These are phyloP conservation scores for Jimgerdemannia flammicorona DNA, from an alignment of 192 early-diverging fungal species.

Conservation along the genomic window DNA sequence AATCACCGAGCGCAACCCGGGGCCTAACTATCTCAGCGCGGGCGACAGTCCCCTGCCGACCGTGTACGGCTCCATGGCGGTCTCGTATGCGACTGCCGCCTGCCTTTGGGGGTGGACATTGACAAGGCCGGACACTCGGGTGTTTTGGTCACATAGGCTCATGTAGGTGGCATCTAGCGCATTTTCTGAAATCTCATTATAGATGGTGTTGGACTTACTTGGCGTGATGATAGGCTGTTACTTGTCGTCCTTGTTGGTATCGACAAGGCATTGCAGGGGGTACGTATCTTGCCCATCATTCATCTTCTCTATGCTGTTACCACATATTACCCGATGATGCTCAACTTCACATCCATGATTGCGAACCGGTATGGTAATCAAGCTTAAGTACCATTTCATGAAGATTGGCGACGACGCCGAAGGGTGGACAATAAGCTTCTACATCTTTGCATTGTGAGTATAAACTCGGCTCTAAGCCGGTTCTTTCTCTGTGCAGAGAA, in stretches of 20 bases:
- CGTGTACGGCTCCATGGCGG: constrained; percentile 33
- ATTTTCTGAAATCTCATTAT: background rate
- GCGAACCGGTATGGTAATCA: background rate
- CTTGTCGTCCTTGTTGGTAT: constrained; percentile 41
- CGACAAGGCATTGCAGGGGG: constrained; percentile 48
- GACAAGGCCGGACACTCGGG: constrained; percentile 31
- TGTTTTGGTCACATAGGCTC: constrained; percentile 47
- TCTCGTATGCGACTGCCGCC: constrained; percentile 33
- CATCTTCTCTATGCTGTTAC: background rate
- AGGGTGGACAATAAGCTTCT: constrained; percentile 51
- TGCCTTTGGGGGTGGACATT: constrained; percentile 30
- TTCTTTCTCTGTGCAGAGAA: background rate
- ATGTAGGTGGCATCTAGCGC: constrained; percentile 26
- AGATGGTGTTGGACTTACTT: background rate
- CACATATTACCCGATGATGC: background rate
- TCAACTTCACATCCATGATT: background rate
- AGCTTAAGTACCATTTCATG: constrained; percentile 49
- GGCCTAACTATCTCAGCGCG: constrained; percentile 43
- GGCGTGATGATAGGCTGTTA: constrained; percentile 25
- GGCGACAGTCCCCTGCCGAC: constrained; percentile 48
- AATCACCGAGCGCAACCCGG: constrained; percentile 44
- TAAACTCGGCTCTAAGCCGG: background rate
- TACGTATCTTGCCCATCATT: constrained; percentile 16
- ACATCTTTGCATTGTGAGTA: constrained; percentile 50
- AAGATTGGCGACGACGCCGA: constrained; percentile 41